phyloP scores from a whole-genome alignment of 2,329 filamentous ascomycete genomes.

The Coniochaeta prunicola region DNA sequence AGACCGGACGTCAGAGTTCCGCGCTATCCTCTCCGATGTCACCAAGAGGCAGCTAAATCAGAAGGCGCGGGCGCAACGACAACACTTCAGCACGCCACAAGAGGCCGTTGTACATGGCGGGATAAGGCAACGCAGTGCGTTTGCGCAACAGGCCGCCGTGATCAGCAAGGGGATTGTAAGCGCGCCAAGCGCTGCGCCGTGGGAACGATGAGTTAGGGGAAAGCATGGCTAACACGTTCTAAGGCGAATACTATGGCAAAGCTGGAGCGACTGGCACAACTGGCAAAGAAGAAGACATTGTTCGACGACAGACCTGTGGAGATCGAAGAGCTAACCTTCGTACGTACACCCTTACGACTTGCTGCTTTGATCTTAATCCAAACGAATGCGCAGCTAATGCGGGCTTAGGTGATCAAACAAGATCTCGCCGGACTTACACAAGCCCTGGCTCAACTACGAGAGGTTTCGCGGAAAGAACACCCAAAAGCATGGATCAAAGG shows the following conservation, averaged over 20 bases:
- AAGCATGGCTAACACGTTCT: background rate
- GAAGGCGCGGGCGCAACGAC: conserved; percentile 72
- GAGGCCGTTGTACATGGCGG: conserved; percentile 45
- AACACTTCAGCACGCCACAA: conserved; percentile 70
- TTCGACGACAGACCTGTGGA: conserved; percentile 96
- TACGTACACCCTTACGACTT: conserved; percentile 25
- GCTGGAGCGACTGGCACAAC: conserved; percentile 83
- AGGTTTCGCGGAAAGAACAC: conserved; percentile 70
- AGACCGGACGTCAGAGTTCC: conserved; percentile 94
- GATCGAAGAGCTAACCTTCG: conserved; percentile 92
- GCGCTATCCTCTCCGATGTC: conserved; percentile 78
- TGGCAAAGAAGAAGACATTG: conserved; percentile 93
- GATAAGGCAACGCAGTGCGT: conserved; percentile 62
- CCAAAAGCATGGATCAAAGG: conserved; percentile 31
- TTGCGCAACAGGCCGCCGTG: conserved; percentile 83
- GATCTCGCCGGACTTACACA: conserved; percentile 52
- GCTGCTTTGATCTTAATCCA: background rate
- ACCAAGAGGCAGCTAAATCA: conserved; percentile 70
- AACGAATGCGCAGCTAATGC: conserved; percentile 4
- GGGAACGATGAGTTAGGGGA: conserved; percentile 30
- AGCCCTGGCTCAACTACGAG: conserved; percentile 68
- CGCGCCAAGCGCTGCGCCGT: conserved; percentile 19
- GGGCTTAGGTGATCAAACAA: conserved; percentile 74
- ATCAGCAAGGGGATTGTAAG: conserved; percentile 77
- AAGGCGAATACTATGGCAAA: conserved; percentile 75